Base-by-base conservation (phyloP, 148 eudicot species). In the Rhododendron molle region DNA sequence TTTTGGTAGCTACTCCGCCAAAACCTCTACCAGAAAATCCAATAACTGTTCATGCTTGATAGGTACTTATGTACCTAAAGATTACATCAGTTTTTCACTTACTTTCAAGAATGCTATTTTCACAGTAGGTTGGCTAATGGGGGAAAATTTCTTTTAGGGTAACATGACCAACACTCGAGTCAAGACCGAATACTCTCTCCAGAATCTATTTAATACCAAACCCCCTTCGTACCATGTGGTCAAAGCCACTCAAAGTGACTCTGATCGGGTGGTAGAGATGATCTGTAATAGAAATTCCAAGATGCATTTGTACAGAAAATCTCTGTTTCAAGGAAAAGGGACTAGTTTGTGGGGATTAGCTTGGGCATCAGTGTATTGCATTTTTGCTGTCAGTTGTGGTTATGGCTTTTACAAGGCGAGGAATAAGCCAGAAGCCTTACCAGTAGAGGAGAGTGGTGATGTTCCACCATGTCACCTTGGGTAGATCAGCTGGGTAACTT, bases 241-340 rank as follows among this genome's bases (percentile, higher is more conserved):
- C 74, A 30, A 18, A 11, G 74, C 65, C n/a, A 21, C 9, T 58
- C 10, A 58, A 21, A 30, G 74, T 69, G 18, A 4, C 18, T 69
- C 74, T 13, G 6, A 28, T 69, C 18, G 16, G 20, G 18, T 83
- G 74, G 72, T 0, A 83, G 76, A 83, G 79, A 84, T 36, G 80
- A 47, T 1, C 16, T 43, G 3, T 76, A 20, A 32, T n/a, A 58
- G 50, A 79, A 78, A 62, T 87, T 81, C 52, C n/a, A 26, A 21
- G 23, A n/a, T 9, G 84, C 12, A 7, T 78, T 23, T 7, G 5
- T n/a, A 6, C 56, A 69, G 4, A 47, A 23, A 28, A 30, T 86
- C 84, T 86, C 84, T 49, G n/a, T 5, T 69, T 87, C 83, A 3
- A 87, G 83, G 56, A 65, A 78, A 58, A 15, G 80, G 83, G 16